Conservation (phyloP, 2,329 filamentous ascomycete genomes). For the Keithomyces neogunnii region DNA sequence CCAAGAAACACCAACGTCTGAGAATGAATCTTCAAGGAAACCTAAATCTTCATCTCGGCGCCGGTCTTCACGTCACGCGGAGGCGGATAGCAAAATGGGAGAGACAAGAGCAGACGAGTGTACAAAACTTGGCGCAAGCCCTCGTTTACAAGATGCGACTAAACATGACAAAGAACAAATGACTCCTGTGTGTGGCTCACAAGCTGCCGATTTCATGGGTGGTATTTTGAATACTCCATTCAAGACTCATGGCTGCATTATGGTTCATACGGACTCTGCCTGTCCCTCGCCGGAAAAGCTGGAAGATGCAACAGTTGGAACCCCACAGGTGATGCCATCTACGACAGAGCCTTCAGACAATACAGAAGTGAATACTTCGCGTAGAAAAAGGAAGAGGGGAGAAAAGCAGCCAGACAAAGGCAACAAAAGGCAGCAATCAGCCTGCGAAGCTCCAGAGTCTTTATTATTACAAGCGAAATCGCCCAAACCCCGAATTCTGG, state of each 20-base stretch:
- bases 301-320: slow-evolving; percentile 6
- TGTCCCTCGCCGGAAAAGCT: slow-evolving; percentile 10
- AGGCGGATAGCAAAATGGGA: neutral
- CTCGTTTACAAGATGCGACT: neutral
- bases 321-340: slow-evolving; percentile 14
- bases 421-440: slow-evolving; percentile 15
- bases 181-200: neutral
- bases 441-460: slow-evolving; percentile 1
- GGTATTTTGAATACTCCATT: neutral
- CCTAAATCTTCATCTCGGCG: neutral
- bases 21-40: neutral
- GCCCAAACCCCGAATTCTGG: neutral
- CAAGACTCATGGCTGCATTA: slow-evolving; percentile 11
- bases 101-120: slow-evolving; percentile 5
- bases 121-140: neutral
- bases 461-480: neutral
- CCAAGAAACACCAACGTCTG: neutral
- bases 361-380: neutral
- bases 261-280: slow-evolving; percentile 12
- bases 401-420: slow-evolving; percentile 8
- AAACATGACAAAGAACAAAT: neutral
- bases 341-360: slow-evolving; percentile 9
- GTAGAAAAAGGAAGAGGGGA: slow-evolving; percentile 21
- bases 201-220: neutral
- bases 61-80: slow-evolving; percentile 2